These are phyloP conservation scores for Elsinoe australis DNA, from an alignment of 2,329 filamentous ascomycete genomes.

Conservation along the genomic window DNA sequence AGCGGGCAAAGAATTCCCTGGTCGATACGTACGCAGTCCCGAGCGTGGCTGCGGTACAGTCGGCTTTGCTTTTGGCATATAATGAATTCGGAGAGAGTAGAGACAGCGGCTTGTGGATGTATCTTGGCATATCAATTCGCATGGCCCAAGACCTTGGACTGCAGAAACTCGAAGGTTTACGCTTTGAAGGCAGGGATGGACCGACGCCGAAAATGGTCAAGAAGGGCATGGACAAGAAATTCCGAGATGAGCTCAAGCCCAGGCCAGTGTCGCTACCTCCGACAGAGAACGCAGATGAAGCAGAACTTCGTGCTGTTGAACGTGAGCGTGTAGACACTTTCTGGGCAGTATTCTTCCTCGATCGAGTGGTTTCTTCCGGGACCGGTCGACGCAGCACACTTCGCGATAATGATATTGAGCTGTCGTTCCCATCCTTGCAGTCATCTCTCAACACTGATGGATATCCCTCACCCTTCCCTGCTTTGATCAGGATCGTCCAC, in stretches of 20 bases:
- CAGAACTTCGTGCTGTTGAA: slow-evolving; percentile 60
- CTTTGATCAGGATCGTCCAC: slow-evolving; percentile 75
- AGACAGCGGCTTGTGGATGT: slow-evolving; percentile 91
- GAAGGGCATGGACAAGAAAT: slow-evolving; percentile 22
- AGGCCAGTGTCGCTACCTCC: slow-evolving; percentile 34
- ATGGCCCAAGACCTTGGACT: slow-evolving; percentile 74
- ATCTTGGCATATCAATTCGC: slow-evolving; percentile 76
- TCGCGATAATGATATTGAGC: slow-evolving; percentile 75
- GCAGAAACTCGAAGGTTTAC: slow-evolving; percentile 70
- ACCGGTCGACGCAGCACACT: slow-evolving; percentile 78
- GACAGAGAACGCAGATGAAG: slow-evolving; percentile 30
- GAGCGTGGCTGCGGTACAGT: slow-evolving; percentile 74
- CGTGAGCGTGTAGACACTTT: slow-evolving; percentile 80
- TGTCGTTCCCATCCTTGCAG: slow-evolving; percentile 56
- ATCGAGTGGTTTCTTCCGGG: slow-evolving; percentile 79
- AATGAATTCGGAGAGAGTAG: slow-evolving; percentile 83
- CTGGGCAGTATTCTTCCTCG: slow-evolving; percentile 83
- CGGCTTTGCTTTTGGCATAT: slow-evolving; percentile 75
- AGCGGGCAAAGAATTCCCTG: slow-evolving; percentile 72
- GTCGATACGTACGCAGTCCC: slow-evolving; percentile 78
- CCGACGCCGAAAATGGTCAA: slow-evolving; percentile 51
- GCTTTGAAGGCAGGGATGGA: slow-evolving; percentile 47
- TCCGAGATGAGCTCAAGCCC: slow-evolving; percentile 24
- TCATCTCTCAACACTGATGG: slow-evolving; percentile 49
- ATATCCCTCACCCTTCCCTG: slow-evolving; percentile 72